phyloP scores from a whole-genome alignment of 2,329 filamentous ascomycete genomes.

The Xylaria sp. region DNA sequence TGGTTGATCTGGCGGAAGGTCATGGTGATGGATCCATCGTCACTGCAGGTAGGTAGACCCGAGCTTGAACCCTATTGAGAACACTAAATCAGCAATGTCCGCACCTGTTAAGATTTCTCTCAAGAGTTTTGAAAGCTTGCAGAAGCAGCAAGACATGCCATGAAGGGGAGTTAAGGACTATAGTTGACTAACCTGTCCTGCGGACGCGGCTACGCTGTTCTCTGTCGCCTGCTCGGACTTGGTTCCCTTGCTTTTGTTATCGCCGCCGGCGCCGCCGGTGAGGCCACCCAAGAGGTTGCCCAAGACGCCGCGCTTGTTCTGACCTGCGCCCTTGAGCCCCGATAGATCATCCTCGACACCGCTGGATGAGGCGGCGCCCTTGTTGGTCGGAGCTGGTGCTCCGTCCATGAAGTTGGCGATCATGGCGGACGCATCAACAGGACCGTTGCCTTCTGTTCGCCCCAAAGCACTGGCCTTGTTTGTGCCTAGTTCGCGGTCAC shows the following conservation, averaged over 20 bases:
- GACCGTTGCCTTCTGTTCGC: slow-evolving; percentile 68
- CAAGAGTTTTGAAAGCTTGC: neutral
- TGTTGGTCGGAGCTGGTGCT: slow-evolving; percentile 52
- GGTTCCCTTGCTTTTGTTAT: slow-evolving; percentile 48
- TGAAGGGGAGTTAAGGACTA: neutral
- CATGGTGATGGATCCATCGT: slow-evolving; percentile 70
- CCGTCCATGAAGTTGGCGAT: slow-evolving; percentile 69
- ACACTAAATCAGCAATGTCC: neutral
- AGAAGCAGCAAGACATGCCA: neutral
- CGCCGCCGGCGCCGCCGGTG: slow-evolving; percentile 42
- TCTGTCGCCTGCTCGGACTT: slow-evolving; percentile 59
- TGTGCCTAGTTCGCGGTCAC: slow-evolving; percentile 65
- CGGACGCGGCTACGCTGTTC: slow-evolving; percentile 62
- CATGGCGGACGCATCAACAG: slow-evolving; percentile 65
- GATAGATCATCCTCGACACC: slow-evolving; percentile 58
- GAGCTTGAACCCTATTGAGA: slow-evolving; percentile 54
- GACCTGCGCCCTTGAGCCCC: slow-evolving; percentile 33
- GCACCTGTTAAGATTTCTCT: neutral
- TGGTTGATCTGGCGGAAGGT: slow-evolving; percentile 78
- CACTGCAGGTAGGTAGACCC: slow-evolving; percentile 69
- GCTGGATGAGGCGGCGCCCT: slow-evolving; percentile 50
- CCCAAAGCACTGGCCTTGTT: slow-evolving; percentile 69
- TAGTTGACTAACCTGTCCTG: slow-evolving; percentile 53
- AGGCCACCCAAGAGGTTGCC: slow-evolving; percentile 44
- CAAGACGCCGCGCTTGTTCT: slow-evolving; percentile 23